phyloP scores from a whole-genome alignment of 305 asterid genomes.

The Euphrasia arctica region DNA sequence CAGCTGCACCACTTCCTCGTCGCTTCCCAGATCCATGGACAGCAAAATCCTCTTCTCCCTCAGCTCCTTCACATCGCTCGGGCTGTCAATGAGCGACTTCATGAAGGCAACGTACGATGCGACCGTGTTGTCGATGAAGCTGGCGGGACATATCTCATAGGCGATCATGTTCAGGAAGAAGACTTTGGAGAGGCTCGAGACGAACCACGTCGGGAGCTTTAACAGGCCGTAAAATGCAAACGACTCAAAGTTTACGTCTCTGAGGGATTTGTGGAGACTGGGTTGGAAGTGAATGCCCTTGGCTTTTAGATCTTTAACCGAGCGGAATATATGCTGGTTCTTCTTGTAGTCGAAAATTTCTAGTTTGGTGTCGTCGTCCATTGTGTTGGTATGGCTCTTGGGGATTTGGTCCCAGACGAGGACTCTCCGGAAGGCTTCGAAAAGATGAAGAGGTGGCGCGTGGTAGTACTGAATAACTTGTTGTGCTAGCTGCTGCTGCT shows the following conservation, averaged over 20 bases:
- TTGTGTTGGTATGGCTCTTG: no score
- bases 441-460: constrained; percentile 38
- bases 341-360: no score
- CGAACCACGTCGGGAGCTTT: constrained; percentile 25
- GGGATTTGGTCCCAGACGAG: not conserved
- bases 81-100: constrained; percentile 17
- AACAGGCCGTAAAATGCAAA: constrained; percentile 16
- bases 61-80: constrained; percentile 21
- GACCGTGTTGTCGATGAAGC: not conserved
- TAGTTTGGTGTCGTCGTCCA: no score
- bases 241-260: constrained; percentile 25
- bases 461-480: no score
- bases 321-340: no score
- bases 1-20: constrained; percentile 20
- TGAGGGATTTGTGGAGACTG: constrained; percentile 14
- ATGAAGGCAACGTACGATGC: constrained; percentile 22
- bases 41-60: constrained; percentile 23
- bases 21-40: not conserved
- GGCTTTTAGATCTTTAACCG: constrained; percentile 33
- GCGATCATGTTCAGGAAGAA: constrained; percentile 24
- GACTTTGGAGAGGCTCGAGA: not conserved
- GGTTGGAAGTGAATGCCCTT: constrained; percentile 33
- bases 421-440: constrained; percentile 23
- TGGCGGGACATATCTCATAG: not conserved
- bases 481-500: no score